Conservation (phyloP, 2,329 filamentous ascomycete species). For the Orbilia brochopaga region DNA sequence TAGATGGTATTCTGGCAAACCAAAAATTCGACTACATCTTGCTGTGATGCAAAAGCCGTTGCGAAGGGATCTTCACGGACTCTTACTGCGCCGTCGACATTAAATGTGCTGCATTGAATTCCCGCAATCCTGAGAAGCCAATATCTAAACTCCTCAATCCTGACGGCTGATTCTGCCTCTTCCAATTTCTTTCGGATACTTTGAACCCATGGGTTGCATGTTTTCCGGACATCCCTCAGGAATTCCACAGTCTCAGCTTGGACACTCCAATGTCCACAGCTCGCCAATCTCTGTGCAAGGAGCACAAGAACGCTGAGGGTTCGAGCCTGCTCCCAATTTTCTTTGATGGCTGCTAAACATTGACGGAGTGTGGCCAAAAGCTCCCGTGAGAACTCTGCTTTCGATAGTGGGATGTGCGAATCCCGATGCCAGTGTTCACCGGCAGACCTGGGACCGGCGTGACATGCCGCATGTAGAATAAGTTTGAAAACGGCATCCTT, state of each 20-base stretch:
- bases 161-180: background rate
- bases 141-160: background rate
- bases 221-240: background rate
- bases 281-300: too few relatives aligned
- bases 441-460: constrained; percentile 58
- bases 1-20: background rate
- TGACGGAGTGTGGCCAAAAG: constrained; percentile 19
- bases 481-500: constrained; percentile 61
- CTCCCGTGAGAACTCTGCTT: background rate
- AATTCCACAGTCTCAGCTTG: too few relatives aligned
- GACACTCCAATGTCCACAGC: too few relatives aligned
- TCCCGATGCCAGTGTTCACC: background rate
- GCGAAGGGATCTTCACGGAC: background rate
- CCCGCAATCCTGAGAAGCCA: constrained; percentile 4
- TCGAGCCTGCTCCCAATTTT: constrained; percentile 61
- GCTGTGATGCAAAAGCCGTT: too few relatives aligned
- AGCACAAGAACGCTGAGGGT: constrained; percentile 7
- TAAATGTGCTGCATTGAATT: background rate
- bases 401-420: background rate
- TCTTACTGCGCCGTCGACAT: background rate
- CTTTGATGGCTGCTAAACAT: constrained; percentile 57
- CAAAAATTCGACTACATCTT: too few relatives aligned
- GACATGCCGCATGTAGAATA: constrained; percentile 62
- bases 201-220: background rate
- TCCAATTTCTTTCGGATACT: background rate